Conservation (phyloP, 345 rosid species). For the Eucalyptus regnans region DNA sequence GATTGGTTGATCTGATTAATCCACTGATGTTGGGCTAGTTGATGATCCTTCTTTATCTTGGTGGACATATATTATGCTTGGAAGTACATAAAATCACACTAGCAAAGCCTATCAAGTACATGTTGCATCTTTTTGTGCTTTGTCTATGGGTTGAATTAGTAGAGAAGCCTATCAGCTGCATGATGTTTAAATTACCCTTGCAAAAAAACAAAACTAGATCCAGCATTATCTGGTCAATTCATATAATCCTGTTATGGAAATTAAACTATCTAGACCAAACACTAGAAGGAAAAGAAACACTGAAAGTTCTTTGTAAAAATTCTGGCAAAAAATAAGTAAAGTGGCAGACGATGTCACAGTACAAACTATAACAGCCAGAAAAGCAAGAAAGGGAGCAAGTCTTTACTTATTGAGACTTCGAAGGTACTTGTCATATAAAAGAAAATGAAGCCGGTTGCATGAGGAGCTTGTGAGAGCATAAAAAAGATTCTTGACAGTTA, state of each 20-base stretch:
- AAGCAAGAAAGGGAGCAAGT: not conserved
- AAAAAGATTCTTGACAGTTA: conserved; percentile 82
- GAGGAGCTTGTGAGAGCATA: conserved; percentile 71
- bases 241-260: not conserved
- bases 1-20: not conserved
- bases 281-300: not conserved
- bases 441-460: conserved; percentile 64
- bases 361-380: not conserved
- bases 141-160: not conserved
- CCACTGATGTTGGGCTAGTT: not conserved
- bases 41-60: not conserved
- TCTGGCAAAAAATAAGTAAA: not conserved
- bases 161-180: not conserved
- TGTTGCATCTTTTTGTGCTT: not conserved
- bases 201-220: not conserved
- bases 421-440: conserved; percentile 84
- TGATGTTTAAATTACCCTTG: not conserved
- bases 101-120: not conserved
- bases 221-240: not conserved
- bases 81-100: not conserved
- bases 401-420: conserved; percentile 83
- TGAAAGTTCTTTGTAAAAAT: not conserved
- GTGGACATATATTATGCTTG: not conserved
- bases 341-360: not conserved
- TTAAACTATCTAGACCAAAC: not conserved